These are phyloP conservation scores for Silybum marianum DNA, from an alignment of 129 eudicot genomes.

Conservation along the genomic window DNA sequence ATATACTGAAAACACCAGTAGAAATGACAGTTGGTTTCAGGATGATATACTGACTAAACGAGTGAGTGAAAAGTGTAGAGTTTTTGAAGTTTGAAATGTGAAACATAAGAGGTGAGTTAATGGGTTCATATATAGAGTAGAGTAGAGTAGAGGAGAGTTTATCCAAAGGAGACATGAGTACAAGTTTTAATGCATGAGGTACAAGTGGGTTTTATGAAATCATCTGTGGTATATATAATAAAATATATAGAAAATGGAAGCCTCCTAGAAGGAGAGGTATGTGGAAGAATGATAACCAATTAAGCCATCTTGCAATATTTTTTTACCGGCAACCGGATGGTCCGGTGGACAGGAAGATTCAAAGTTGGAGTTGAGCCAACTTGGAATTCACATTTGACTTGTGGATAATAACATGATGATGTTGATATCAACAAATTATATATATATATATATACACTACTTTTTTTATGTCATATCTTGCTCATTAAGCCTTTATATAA, in stretches of 20 bases:
- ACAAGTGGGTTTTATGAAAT: slow-evolving; percentile 8
- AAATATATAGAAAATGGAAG: slow-evolving; percentile 24
- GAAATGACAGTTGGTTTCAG: not conserved
- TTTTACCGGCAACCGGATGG: slow-evolving; percentile 37
- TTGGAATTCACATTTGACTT: slow-evolving; percentile 37
- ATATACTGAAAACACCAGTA: too few relatives aligned
- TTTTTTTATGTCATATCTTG: not conserved
- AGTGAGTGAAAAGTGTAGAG: not conserved
- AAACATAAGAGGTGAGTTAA: not conserved
- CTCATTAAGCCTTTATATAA: not conserved
- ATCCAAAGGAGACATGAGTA: not conserved
- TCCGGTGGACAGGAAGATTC: slow-evolving; percentile 42
- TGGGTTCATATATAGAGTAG: slow-evolving; percentile 38
- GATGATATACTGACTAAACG: too few relatives aligned
- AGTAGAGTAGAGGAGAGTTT: not conserved
- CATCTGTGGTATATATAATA: not conserved
- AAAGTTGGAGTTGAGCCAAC: slow-evolving; percentile 28
- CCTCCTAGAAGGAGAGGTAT: slow-evolving; percentile 12
- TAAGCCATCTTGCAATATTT: not conserved
- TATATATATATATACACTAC: not conserved
- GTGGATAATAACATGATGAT: slow-evolving; percentile 2
- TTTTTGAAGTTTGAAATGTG: slow-evolving; percentile 18
- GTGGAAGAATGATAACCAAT: slow-evolving; percentile 7
- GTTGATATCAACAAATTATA: not conserved
- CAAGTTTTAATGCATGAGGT: slow-evolving; percentile 16